Percentiles rank a stretch among this genome's conserved stretches.
Evolutionary conservation across 2,329 filamentous ascomycete species (phyloP).

Genomic region (Bipolaris cookei): DNA sequence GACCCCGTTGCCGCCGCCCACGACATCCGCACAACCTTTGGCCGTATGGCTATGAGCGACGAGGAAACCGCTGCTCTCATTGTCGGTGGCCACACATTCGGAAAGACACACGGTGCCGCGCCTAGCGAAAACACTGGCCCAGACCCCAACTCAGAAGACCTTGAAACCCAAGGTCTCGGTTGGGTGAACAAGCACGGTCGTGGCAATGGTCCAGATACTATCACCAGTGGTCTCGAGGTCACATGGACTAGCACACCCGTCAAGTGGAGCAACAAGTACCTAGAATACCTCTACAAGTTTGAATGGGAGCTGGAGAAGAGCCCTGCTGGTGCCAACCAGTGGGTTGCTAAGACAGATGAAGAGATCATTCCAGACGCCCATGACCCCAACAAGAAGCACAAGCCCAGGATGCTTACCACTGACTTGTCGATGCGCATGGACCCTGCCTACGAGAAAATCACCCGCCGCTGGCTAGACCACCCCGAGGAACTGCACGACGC

Average conservation of each 20-base stretch:
- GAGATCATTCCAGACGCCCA: constrained; percentile 73
- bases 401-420: constrained; percentile 77
- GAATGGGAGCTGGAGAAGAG: constrained; percentile 80
- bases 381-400: constrained; percentile 73
- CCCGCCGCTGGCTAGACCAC: constrained; percentile 71
- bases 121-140: constrained; percentile 67
- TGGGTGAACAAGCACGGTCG: constrained; percentile 70
- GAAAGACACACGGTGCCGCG: constrained; percentile 80
- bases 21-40: constrained; percentile 77
- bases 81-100: constrained; percentile 78
- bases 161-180: constrained; percentile 74
- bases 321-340: constrained; percentile 78
- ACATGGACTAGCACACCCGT: constrained; percentile 78
- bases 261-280: constrained; percentile 76
- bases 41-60: constrained; percentile 83
- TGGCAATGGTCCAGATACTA: constrained; percentile 74
- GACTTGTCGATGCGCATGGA: constrained; percentile 76
- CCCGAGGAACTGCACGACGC: constrained; percentile 71
- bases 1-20: constrained; percentile 71
- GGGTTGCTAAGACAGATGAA: constrained; percentile 72
- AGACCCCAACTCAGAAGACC: constrained; percentile 69
- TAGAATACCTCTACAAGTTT: constrained; percentile 78
- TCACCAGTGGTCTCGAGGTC: constrained; percentile 79
- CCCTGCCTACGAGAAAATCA: constrained; percentile 76
- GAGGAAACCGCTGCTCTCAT: constrained; percentile 82